These are phyloP conservation scores for Amborella trichopoda DNA, from an alignment of 164 flowering plant species.

Conservation along the genomic window DNA sequence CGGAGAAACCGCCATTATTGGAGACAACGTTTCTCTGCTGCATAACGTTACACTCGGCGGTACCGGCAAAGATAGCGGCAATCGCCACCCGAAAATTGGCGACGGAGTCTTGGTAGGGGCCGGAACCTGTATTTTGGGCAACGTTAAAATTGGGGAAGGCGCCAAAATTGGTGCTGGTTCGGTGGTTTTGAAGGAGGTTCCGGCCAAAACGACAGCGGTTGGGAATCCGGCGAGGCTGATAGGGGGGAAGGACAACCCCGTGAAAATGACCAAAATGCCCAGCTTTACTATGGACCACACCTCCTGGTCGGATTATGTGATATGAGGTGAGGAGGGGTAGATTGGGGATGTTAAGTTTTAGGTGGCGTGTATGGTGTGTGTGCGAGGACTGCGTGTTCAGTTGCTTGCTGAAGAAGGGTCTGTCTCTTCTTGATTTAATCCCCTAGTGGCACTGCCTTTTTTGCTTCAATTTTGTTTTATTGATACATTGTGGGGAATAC, in stretches of 20 bases:
- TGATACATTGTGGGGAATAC: too few species aligned
- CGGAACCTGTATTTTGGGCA: slow-evolving; percentile 59
- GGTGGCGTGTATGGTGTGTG: too few species aligned
- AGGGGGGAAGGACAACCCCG: slow-evolving; percentile 39
- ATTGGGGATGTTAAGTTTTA: too few species aligned
- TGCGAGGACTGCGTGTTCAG: too few species aligned
- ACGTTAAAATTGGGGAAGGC: slow-evolving; percentile 54
- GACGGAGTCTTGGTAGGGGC: slow-evolving; percentile 82
- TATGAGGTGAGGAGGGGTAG: too few species aligned
- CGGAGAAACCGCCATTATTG: slow-evolving; percentile 74
- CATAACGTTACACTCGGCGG: slow-evolving; percentile 79
- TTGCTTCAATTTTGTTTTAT: too few species aligned
- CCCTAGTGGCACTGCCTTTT: too few species aligned
- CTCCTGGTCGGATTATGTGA: slow-evolving; percentile 28
- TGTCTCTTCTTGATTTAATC: too few species aligned
- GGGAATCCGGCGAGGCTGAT: slow-evolving; percentile 73
- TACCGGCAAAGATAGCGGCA: slow-evolving; percentile 60
- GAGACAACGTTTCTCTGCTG: slow-evolving; percentile 55
- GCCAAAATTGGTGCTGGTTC: slow-evolving; percentile 86
- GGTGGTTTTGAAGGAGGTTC: slow-evolving; percentile 64
- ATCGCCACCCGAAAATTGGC: slow-evolving; percentile 79
- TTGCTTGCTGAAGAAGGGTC: too few species aligned
- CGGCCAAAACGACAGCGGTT: slow-evolving; percentile 54
- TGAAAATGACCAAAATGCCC: slow-evolving; percentile 16
- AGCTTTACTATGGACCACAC: slow-evolving; percentile 30